Evolutionary conservation across 163 green algal genomes (phyloP).

Genomic region (Chlamydomonas reinhardtii): DNA sequence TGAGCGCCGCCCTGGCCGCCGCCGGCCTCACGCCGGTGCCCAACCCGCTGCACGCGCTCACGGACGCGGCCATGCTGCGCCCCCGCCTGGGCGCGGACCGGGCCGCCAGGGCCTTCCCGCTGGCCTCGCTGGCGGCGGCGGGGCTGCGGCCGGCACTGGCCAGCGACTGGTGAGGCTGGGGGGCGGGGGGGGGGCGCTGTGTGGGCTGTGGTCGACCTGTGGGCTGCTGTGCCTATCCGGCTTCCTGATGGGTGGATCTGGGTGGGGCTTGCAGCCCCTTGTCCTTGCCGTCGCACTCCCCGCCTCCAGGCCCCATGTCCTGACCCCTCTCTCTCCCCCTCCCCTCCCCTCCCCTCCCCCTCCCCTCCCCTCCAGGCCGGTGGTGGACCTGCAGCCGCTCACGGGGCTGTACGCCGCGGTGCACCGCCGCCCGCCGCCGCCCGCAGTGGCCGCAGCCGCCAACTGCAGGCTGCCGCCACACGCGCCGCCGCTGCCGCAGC

Average conservation of each 20-base stretch:
- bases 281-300: too few species aligned
- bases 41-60: constrained; percentile 83
- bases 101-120: constrained; percentile 55
- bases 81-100: constrained; percentile 41
- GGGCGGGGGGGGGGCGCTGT: too few species aligned
- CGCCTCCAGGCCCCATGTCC: too few species aligned
- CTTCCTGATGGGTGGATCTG: too few species aligned
- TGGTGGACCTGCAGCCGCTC: constrained; percentile 74
- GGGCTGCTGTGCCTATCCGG: too few species aligned
- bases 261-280: too few species aligned
- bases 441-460: background rate
- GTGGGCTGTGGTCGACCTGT: too few species aligned
- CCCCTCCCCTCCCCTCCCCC: background rate
- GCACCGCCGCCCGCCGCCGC: background rate
- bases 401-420: constrained; percentile 59
- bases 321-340: too few species aligned
- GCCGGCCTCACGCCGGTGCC: constrained; percentile 58
- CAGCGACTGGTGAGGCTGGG: constrained; percentile 69
- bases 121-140: constrained; percentile 58
- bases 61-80: constrained; percentile 66
- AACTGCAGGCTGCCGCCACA: background rate
- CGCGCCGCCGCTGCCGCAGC: too few species aligned
- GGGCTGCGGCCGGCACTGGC: constrained; percentile 61
- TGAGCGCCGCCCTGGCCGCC: constrained; percentile 4
- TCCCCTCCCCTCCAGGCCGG: constrained; percentile 53